A percentile compares a stretch with the other conserved stretches of the same genome.
phyloP scores from a whole-genome alignment of 306 rosid genomes.

The Elaeagnus macrophylla region DNA sequence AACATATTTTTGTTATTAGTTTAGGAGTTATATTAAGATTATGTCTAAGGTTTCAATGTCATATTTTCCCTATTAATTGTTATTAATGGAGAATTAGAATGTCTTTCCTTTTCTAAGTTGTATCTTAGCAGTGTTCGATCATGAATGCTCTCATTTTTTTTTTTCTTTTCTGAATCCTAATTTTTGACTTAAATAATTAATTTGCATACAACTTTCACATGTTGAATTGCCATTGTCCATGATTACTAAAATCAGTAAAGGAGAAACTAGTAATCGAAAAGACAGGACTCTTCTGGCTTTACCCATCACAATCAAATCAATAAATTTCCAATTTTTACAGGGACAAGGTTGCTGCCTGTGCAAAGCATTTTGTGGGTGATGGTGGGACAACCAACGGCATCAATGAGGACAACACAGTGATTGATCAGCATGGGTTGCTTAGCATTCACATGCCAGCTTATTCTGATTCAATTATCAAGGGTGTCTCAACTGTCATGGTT shows the following conservation, averaged over 20 bases:
- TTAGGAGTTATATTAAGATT: too few species aligned
- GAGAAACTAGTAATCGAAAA: not conserved
- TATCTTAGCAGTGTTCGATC: too few species aligned
- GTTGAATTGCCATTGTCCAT: too few species aligned
- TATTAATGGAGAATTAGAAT: too few species aligned
- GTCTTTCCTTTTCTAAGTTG: too few species aligned
- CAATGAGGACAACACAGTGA: constrained; percentile 4
- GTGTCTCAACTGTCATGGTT: constrained; percentile 8
- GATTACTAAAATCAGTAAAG: not conserved
- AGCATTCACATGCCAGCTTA: constrained; percentile 6
- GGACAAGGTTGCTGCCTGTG: constrained; percentile 4
- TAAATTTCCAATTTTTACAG: not conserved
- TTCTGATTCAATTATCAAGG: not conserved
- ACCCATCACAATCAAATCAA: not conserved
- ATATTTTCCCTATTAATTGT: too few species aligned
- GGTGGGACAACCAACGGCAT: constrained; percentile 8
- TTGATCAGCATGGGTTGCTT: constrained; percentile 6
- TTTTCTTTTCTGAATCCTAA: too few species aligned
- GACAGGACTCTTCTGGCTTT: not conserved
- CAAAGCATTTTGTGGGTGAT: constrained; percentile 5
- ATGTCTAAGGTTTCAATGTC: too few species aligned
- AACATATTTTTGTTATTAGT: too few species aligned
- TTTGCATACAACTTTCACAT: too few species aligned
- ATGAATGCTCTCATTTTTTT: too few species aligned
- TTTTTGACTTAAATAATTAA: too few species aligned